These are phyloP conservation scores for Fusarium temperatum DNA, from an alignment of 2,329 filamentous ascomycete genomes.

Conservation along the genomic window DNA sequence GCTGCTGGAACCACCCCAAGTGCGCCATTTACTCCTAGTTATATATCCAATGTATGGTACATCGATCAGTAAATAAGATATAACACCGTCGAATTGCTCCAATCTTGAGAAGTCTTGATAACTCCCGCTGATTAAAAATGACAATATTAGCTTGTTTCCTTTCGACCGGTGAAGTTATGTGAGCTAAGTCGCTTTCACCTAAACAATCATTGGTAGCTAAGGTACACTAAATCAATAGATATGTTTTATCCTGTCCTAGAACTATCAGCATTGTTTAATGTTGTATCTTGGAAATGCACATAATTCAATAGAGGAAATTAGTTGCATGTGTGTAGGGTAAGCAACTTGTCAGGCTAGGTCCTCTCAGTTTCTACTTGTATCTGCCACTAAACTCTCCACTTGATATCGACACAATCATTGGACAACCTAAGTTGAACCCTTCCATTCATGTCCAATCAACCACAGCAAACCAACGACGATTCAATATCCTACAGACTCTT, in stretches of 20 bases:
- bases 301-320: neutral
- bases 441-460: slow-evolving; percentile 21
- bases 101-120: neutral
- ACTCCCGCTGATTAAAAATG: neutral
- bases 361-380: neutral
- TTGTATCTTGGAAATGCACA: neutral
- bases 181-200: neutral
- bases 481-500: neutral
- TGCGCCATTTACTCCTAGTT: no score
- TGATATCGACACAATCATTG: slow-evolving; percentile 15
- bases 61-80: no score
- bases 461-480: slow-evolving; percentile 15
- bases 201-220: neutral
- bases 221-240: neutral
- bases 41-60: neutral
- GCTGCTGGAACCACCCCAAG: neutral
- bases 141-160: neutral
- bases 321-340: slow-evolving; percentile 1
- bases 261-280: neutral
- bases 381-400: slow-evolving; percentile 23
- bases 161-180: neutral
- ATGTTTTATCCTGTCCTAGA: neutral
- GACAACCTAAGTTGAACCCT: slow-evolving; percentile 9
- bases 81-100: neutral
- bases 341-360: neutral